Percentiles rank a stretch among this genome's conserved stretches.
These are phyloP conservation scores for Diversispora eburnea DNA, from an alignment of 192 early-diverging fungal genomes.

Conservation along the genomic window DNA sequence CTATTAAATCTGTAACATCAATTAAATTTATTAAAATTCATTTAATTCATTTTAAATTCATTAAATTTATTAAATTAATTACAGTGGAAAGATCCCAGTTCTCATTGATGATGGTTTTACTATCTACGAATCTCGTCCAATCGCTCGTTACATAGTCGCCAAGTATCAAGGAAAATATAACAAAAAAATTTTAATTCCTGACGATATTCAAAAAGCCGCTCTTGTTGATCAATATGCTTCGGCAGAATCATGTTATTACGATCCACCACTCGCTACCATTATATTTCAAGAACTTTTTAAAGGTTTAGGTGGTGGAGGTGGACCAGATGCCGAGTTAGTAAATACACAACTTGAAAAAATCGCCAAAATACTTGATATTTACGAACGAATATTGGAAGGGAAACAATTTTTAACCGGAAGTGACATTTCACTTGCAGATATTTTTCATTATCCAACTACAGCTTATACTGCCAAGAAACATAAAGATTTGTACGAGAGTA, in stretches of 20 bases:
- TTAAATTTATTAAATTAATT: not conserved
- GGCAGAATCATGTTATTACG: conserved; percentile 21
- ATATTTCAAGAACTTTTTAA: conserved; percentile 14
- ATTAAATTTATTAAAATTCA: no score
- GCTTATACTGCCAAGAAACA: not conserved
- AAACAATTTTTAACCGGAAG: conserved; percentile 27
- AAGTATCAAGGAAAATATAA: conserved; percentile 29
- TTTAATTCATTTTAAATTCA: no score
- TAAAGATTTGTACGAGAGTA: conserved; percentile 11
- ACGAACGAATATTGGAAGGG: conserved; percentile 29
- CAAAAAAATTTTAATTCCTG: conserved; percentile 32
- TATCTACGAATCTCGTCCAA: conserved; percentile 41
- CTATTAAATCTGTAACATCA: no score
- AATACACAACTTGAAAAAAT: not conserved
- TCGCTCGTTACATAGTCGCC: conserved; percentile 35
- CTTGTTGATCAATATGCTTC: conserved; percentile 39
- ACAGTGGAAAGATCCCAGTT: conserved; percentile 40
- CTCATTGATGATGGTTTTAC: conserved; percentile 36
- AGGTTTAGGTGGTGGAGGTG: not conserved
- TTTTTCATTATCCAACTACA: conserved; percentile 24
- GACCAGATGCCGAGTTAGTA: conserved; percentile 15
- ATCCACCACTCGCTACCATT: not conserved
- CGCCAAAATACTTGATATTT: conserved; percentile 18
- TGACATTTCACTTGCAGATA: conserved; percentile 27
- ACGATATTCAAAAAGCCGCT: conserved; percentile 28